Evolutionary conservation across 2,329 filamentous ascomycete genomes (phyloP), one percentile per base, ranked within the genome.

Genomic region (Colletotrichum caudatum): DNA sequence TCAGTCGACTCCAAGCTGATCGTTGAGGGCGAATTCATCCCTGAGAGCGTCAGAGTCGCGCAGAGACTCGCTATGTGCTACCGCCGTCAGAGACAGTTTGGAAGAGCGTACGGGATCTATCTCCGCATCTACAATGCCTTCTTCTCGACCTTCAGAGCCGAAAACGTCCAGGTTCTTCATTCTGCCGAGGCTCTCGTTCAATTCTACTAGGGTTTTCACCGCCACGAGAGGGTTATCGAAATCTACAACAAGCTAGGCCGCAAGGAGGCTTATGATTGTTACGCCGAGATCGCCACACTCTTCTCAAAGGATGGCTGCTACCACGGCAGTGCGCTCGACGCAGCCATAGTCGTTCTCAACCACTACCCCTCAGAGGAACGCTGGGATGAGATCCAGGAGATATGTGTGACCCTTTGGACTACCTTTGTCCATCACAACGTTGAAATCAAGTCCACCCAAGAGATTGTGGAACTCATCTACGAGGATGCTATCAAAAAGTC

Each of bases 321-420:
- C 60, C 81, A 83, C 8, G 77, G 79, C 0, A 82, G 84, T 20
- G 85, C 83, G 0, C 81, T 87, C 29, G 78, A 84, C 60, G 86
- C 86, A 5, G 82, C 85, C 0, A 73, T 84, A 11, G 80, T 82
- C 20, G 80, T 88, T 3, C 79, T 83, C 37, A 77, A 78, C 9
- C 78, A 86, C 59, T 87, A 86, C 72, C 80, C 86, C 66, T 77
- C 81, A 11, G 80, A 83, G 51, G 76, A 80, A 72, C 80, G 83
- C 65, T 86, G 83, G 84, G 77, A 80, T 7, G 80, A 84, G 65
- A 83, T 86, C 1, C 81, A 85, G 39, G 79, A 81, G 12, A 79
- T 87, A 14, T 86, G 85, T 66, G 78, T 77, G 2, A 78, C 82
- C 20, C 75, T 87, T 11, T 88, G 85, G 86, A 81, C 84, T 56